phyloP scores from a whole-genome alignment of 2,329 filamentous ascomycete species.

The Penicillium sp. region DNA sequence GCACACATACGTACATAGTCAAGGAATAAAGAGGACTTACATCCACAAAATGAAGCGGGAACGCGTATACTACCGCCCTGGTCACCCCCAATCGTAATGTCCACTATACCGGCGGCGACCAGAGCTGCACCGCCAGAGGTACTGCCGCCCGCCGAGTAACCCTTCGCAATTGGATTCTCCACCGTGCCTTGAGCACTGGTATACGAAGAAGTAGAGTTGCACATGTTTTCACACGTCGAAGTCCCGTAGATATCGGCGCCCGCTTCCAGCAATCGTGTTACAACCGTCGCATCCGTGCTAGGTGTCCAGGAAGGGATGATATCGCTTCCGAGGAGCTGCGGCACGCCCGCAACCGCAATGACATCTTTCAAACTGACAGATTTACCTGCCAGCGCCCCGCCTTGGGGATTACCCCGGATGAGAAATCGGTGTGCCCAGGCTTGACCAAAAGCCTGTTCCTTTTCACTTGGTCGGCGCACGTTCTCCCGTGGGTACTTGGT shows the following conservation, averaged over 20 bases:
- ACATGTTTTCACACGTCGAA: slow-evolving; percentile 48
- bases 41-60: slow-evolving; percentile 39
- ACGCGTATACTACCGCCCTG: slow-evolving; percentile 29
- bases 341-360: slow-evolving; percentile 47
- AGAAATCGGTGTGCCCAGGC: slow-evolving; percentile 47
- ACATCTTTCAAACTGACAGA: slow-evolving; percentile 49
- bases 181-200: slow-evolving; percentile 24
- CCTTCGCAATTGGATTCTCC: slow-evolving; percentile 23
- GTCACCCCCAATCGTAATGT: slow-evolving; percentile 29
- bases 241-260: slow-evolving; percentile 46
- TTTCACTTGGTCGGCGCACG: slow-evolving; percentile 32
- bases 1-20: no score
- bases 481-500: slow-evolving; percentile 40
- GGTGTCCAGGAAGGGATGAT: slow-evolving; percentile 45
- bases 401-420: slow-evolving; percentile 32
- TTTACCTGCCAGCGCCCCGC: slow-evolving; percentile 35
- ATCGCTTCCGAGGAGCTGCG: slow-evolving; percentile 47
- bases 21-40: slow-evolving; percentile 7
- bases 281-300: slow-evolving; percentile 47
- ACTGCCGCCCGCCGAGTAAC: slow-evolving; percentile 26
- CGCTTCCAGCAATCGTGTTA: slow-evolving; percentile 44
- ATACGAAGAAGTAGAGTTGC: slow-evolving; percentile 27
- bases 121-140: slow-evolving; percentile 25
- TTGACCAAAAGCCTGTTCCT: slow-evolving; percentile 41
- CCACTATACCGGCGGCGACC: slow-evolving; percentile 20